Base-by-base conservation (phyloP, 2,329 filamentous ascomycete genomes). In the Aspergillus fijiensis region DNA sequence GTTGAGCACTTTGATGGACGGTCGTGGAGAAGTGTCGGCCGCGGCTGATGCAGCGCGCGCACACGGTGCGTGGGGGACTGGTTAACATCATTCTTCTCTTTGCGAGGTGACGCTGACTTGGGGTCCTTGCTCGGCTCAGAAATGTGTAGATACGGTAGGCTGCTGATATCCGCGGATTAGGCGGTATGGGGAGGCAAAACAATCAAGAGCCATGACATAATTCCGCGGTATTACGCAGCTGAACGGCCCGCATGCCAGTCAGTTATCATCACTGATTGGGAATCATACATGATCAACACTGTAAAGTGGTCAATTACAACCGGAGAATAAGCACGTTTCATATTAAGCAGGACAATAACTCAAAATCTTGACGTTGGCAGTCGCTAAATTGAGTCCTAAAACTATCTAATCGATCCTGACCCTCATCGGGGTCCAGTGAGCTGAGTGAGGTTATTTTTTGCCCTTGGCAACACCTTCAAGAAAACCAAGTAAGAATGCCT, bases 401-500 rank as follows among this genome's bases (percentile, higher is more conserved):
- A 10, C 25, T 45, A 45, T n/a, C 39, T 45, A 45, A 45, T 19
- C 3, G 39, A 19, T 6, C 39, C 39, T 45, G n/a, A 45, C 16
- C 14, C 14, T 5, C 16, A 7, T 12, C n/a, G 16, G 27, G 27
- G 39, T 55, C 14, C 45, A 55, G 21, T 10, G 29, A 49, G 21
- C 35, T 33, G 16, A 21, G 48, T 12, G 16, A 23, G 7, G 21
- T 72, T 63, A 77, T 61, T 71, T 73, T 57, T 72, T 74, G 33
- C 75, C 77, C 63, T 81, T 80, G 2, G 77, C 79, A 60, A 84
- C 80, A 59, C 80, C 80, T 64, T 91, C 85, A 68, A 96, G 77
- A 71, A 92, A 95, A 10, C 85, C 88, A 55, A 95, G 80, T 70
- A 96, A 77, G 68, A 95, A 95, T 16, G 82, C 87, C 70, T 90